Evolutionary conservation across 2,329 filamentous ascomycete species (phyloP).

Genomic region (Paecilomyces sp.): DNA sequence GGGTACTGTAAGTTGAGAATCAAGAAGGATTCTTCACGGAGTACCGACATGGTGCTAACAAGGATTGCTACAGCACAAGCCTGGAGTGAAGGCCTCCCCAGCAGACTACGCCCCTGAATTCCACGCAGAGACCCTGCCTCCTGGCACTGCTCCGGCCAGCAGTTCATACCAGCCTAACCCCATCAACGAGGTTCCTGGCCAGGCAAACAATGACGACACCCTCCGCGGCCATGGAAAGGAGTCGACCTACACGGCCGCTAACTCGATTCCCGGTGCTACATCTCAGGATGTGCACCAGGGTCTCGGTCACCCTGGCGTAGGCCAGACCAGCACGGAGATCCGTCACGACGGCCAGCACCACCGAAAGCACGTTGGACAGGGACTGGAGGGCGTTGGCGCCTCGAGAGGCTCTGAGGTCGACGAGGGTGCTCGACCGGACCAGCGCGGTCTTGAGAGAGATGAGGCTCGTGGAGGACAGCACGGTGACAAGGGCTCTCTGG

Average conservation of each 20-base stretch:
- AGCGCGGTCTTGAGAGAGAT: slow-evolving; percentile 23
- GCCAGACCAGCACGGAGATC: slow-evolving; percentile 43
- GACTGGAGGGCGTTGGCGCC: slow-evolving; percentile 39
- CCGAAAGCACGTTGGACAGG: slow-evolving; percentile 34
- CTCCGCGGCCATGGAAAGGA: slow-evolving; percentile 36
- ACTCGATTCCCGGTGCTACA: slow-evolving; percentile 45
- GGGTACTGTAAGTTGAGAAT: slow-evolving; percentile 40
- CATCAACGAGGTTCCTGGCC: slow-evolving; percentile 25
- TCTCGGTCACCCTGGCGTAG: slow-evolving; percentile 45
- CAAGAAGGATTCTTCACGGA: not conserved
- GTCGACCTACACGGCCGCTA: slow-evolving; percentile 34
- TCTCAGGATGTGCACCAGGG: slow-evolving; percentile 49
- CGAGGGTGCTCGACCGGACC: slow-evolving; percentile 16
- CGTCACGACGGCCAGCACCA: slow-evolving; percentile 38
- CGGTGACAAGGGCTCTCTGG: slow-evolving; percentile 21
- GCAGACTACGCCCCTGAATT: slow-evolving; percentile 56
- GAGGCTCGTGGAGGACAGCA: slow-evolving; percentile 12
- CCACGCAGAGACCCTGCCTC: slow-evolving; percentile 51
- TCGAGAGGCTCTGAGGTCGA: slow-evolving; percentile 7
- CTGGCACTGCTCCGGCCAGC: slow-evolving; percentile 55
- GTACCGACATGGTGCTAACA: not conserved
- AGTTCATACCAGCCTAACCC: slow-evolving; percentile 44
- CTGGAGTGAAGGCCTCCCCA: slow-evolving; percentile 52
- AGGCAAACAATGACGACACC: slow-evolving; percentile 33
- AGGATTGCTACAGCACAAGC: slow-evolving; percentile 49